Conservation (phyloP, 352 stramenopile genomes). For the Saprolegnia parasitica region DNA sequence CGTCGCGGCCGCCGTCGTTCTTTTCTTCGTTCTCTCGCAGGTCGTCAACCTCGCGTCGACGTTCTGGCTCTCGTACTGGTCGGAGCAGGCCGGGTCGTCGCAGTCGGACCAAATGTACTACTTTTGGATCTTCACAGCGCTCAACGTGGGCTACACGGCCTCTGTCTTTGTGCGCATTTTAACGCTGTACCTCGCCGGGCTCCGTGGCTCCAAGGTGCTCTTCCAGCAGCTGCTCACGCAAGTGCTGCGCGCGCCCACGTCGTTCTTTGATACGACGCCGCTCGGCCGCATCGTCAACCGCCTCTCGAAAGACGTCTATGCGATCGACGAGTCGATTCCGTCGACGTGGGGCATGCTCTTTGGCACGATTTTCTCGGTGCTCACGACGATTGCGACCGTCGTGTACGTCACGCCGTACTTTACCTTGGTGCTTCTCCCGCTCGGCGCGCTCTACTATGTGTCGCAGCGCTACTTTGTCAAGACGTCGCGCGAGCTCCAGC, state of each 20-base stretch:
- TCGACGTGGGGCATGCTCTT: constrained; percentile 31
- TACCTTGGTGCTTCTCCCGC: constrained; percentile 34
- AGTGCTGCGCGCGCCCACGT: constrained; percentile 41
- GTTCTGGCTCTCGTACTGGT: constrained; percentile 93
- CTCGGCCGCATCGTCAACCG: constrained; percentile 41
- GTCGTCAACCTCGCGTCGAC: constrained; percentile 18
- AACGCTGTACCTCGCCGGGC: constrained; percentile 47
- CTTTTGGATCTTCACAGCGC: constrained; percentile 72
- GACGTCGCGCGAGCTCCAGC: constrained; percentile 76
- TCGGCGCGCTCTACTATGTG: constrained; percentile 60
- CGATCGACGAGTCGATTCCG: constrained; percentile 82
- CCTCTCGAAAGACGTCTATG: constrained; percentile 86
- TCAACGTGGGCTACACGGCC: constrained; percentile 54
- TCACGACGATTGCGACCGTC: constrained; percentile 66
- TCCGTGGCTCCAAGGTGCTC: constrained; percentile 58
- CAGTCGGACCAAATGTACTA: constrained; percentile 39
- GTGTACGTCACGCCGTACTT: constrained; percentile 20
- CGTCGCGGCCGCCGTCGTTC: constrained; percentile 44
- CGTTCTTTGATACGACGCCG: constrained; percentile 37
- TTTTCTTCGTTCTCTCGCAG: constrained; percentile 46
- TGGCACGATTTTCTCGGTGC: constrained; percentile 46
- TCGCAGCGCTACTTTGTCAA: constrained; percentile 76
- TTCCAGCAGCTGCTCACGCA: constrained; percentile 54
- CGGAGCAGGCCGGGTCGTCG: constrained; percentile 51
- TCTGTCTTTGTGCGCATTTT: constrained; percentile 57